These are phyloP conservation scores for Bolboschoenus planiculmis DNA, from an alignment of 176 grass and related monocot genomes.

Conservation along the genomic window DNA sequence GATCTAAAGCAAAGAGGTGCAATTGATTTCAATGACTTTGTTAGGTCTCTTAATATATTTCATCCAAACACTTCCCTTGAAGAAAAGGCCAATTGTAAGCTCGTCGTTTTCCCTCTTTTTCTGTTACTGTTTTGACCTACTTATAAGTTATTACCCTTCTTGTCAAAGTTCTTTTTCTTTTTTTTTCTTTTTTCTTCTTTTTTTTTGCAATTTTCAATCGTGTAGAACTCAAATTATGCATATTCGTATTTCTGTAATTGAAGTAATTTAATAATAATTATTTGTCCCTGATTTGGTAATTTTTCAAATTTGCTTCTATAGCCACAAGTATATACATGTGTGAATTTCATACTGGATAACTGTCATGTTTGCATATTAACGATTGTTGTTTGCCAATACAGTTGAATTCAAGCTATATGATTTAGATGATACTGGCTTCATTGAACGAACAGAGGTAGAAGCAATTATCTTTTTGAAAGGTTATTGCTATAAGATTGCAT, in stretches of 20 bases:
- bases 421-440: slow-evolving; percentile 61
- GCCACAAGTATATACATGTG: neutral
- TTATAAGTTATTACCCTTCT: neutral
- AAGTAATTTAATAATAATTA: neutral
- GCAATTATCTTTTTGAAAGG: neutral
- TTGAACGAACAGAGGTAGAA: slow-evolving; percentile 50
- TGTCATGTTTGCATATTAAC: neutral
- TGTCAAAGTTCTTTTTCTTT: neutral
- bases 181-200: too few relatives aligned
- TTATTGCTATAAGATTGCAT: neutral
- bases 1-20: slow-evolving; percentile 64
- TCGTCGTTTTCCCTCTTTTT: neutral
- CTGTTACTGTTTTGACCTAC: neutral
- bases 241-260: neutral
- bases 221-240: neutral
- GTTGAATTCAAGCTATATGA: slow-evolving; percentile 71
- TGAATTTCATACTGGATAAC: neutral
- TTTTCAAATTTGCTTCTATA: neutral
- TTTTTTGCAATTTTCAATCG: neutral
- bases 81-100: slow-evolving; percentile 59
- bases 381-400: slow-evolving; percentile 15
- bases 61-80: slow-evolving; percentile 57
- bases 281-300: neutral
- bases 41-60: slow-evolving; percentile 52
- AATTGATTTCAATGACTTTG: slow-evolving; percentile 64